A percentile compares a stretch with the other conserved stretches of the same genome.
These are phyloP conservation scores for Vigna reflexopilosa DNA, from an alignment of 306 rosid genomes.

Conservation along the genomic window DNA sequence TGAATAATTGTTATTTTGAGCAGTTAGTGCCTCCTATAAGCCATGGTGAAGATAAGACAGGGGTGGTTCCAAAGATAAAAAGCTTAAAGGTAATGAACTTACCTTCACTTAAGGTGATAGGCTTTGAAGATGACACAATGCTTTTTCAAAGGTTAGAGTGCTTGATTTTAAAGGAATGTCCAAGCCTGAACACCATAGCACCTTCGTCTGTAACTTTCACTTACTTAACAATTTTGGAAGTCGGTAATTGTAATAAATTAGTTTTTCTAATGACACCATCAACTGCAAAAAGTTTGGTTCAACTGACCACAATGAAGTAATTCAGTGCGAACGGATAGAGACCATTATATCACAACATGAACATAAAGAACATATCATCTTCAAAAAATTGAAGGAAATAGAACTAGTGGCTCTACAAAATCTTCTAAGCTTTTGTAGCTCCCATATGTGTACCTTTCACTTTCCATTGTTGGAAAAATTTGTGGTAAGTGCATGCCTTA, in stretches of 20 bases:
- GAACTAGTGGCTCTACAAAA: background rate
- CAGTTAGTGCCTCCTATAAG: background rate
- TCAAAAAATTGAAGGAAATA: background rate
- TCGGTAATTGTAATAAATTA: background rate
- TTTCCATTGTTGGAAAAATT: conserved; percentile 7
- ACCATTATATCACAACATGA: background rate
- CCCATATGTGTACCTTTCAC: background rate
- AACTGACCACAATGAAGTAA: background rate
- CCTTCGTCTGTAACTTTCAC: conserved; percentile 4
- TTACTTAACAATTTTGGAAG: conserved; percentile 29
- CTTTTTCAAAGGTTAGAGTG: conserved; percentile 34
- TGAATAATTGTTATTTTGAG: background rate
- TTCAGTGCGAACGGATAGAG: background rate
- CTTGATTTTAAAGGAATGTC: conserved; percentile 20
- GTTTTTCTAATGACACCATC: background rate
- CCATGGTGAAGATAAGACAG: background rate
- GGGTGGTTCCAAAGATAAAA: conserved; percentile 33
- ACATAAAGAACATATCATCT: background rate
- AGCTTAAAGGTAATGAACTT: background rate
- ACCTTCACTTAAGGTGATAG: background rate
- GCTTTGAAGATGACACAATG: conserved; percentile 7
- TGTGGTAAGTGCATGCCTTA: background rate
- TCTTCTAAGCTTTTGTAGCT: conserved; percentile 10
- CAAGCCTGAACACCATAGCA: background rate
- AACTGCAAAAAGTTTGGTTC: conserved; percentile 16